phyloP scores from a whole-genome alignment of 257 asterid genomes.

The Coffea eugenioides region DNA sequence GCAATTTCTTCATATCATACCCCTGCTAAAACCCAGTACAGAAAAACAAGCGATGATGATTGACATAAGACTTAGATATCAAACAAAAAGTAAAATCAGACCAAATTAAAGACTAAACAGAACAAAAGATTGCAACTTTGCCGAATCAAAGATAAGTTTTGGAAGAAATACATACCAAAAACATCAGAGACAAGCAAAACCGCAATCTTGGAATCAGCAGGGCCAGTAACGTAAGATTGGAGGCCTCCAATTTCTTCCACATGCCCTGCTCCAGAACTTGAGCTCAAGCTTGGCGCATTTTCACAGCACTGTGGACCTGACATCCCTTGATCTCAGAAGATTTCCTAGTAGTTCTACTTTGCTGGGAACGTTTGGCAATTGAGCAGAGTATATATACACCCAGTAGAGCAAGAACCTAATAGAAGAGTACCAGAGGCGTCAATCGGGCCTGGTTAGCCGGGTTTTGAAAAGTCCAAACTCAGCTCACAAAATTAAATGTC shows the following conservation, averaged over 20 bases:
- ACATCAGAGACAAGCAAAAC: constrained; percentile 52
- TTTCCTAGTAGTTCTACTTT: not conserved
- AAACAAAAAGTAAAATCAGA: not conserved
- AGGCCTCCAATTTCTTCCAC: constrained; percentile 51
- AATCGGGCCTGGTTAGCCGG: not conserved
- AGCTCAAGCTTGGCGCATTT: constrained; percentile 44
- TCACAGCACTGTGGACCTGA: constrained; percentile 48
- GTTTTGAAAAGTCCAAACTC: not conserved
- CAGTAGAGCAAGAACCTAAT: not conserved
- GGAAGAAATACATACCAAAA: constrained; percentile 37
- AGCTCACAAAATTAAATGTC: too few species aligned
- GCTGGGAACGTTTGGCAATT: not conserved
- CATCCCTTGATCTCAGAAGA: constrained; percentile 20
- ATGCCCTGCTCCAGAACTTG: constrained; percentile 38
- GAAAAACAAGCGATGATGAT: not conserved
- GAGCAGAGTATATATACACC: not conserved
- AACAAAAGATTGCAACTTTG: constrained; percentile 10
- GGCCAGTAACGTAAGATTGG: constrained; percentile 40
- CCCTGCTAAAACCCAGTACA: not conserved
- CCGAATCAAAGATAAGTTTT: not conserved
- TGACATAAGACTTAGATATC: not conserved
- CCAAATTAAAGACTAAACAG: not conserved
- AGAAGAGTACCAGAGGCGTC: not conserved
- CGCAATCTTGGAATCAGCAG: constrained; percentile 39
- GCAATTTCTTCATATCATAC: not conserved